A percentile compares a stretch with the other conserved stretches of the same genome.
phyloP scores from a whole-genome alignment of 257 asterid species.

The Ophiorrhiza pumila region DNA sequence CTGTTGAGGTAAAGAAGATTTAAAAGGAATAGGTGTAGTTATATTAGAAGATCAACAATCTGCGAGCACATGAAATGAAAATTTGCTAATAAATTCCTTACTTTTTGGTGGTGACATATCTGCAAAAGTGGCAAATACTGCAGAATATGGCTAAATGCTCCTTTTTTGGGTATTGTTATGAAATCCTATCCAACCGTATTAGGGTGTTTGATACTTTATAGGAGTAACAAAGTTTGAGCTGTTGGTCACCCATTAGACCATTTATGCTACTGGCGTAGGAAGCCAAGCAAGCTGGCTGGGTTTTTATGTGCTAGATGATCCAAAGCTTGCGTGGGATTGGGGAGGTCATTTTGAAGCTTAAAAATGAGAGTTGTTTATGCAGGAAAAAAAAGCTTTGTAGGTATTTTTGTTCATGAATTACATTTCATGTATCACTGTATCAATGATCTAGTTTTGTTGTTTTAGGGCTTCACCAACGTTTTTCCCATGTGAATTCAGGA shows the following conservation, averaged over 20 bases:
- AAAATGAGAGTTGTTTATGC: not conserved
- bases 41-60: not conserved
- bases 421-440: not conserved
- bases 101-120: not conserved
- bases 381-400: not conserved
- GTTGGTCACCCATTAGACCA: not conserved
- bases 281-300: not conserved
- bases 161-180: not conserved
- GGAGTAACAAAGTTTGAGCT: not conserved
- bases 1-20: not conserved
- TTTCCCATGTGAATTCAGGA: not conserved
- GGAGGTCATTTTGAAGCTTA: not conserved
- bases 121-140: not conserved
- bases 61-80: not conserved
- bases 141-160: not conserved
- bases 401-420: not conserved
- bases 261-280: not conserved
- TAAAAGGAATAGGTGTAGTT: not conserved
- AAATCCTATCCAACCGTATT: not conserved
- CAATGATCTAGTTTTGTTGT: not conserved
- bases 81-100: not conserved
- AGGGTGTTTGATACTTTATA: not conserved
- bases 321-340: not conserved
- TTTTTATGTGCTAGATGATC: not conserved
- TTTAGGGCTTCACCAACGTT: not conserved